A percentile compares a stretch with the other conserved stretches of the same genome.
These are phyloP conservation scores for Chalara sp. DNA, from an alignment of 2,329 filamentous ascomycete species.

Conservation along the genomic window DNA sequence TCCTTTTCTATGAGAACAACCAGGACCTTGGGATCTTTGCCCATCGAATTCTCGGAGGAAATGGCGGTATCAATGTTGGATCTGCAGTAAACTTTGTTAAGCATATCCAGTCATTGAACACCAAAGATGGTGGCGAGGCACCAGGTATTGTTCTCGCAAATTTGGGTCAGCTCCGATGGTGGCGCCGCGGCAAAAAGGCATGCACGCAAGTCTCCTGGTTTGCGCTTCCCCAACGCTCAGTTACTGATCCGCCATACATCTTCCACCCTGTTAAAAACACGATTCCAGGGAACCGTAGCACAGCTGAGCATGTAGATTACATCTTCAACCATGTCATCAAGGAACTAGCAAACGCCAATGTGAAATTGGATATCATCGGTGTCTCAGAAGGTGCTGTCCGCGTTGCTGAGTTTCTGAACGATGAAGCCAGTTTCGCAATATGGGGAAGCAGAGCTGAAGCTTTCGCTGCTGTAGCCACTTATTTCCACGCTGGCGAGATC, in stretches of 20 bases:
- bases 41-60: slow-evolving; percentile 56
- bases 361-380: slow-evolving; percentile 63
- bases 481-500: slow-evolving; percentile 33
- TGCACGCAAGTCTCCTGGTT: slow-evolving; percentile 53
- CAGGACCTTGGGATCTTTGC: slow-evolving; percentile 73
- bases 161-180: slow-evolving; percentile 71
- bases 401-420: slow-evolving; percentile 51
- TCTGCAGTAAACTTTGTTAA: slow-evolving; percentile 59
- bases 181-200: slow-evolving; percentile 52
- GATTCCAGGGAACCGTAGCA: slow-evolving; percentile 51
- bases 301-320: slow-evolving; percentile 55
- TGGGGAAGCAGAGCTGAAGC: slow-evolving; percentile 39
- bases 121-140: slow-evolving; percentile 18
- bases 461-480: slow-evolving; percentile 44
- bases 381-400: slow-evolving; percentile 60
- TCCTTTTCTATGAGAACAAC: slow-evolving; percentile 65
- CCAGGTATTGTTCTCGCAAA: slow-evolving; percentile 72
- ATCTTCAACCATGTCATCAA: slow-evolving; percentile 60
- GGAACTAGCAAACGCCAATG: slow-evolving; percentile 37
- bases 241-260: slow-evolving; percentile 48
- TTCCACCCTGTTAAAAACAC: slow-evolving; percentile 51
- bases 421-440: slow-evolving; percentile 42
- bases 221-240: slow-evolving; percentile 53
- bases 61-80: slow-evolving; percentile 63
- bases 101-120: slow-evolving; percentile 28